Evolutionary conservation across 2,329 filamentous ascomycete genomes (phyloP), one percentile per base, ranked within the genome.

Genomic region (Cercospora sesami): DNA sequence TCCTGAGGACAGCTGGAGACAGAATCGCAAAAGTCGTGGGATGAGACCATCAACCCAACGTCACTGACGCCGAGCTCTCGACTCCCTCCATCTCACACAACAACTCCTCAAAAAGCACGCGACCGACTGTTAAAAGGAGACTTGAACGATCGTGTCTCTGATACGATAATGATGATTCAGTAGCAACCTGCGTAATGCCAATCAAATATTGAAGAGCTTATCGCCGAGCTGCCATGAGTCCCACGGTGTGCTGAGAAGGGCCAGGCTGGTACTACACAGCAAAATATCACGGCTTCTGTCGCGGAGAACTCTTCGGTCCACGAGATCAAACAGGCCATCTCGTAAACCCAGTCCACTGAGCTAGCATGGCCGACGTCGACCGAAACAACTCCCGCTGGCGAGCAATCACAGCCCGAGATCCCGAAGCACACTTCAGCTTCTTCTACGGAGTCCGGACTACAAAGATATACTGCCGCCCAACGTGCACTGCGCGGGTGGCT

Each of bases 391-490:
- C 63, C n/a, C 68, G 68, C 39, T 70, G 70, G 70, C 60, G 51
- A 31, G 68, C 69, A 33, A 61, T 72, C 33, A 59, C 55, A 31
- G 30, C 62, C 8, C 63, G 69, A 16, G 69, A 72, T 42, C 63
- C 69, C 9, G 28, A 53, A 12, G 70, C 70, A 5, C 66, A 72
- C 21, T 64, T 64, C 18, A 55, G 18, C 31, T 88, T 88, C 76
- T 80, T 87, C 69, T 88, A 88, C 78, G 82, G 79, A 18, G 85
- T 88, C n/a, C 80, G 81, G 63, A 85, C 84, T 0, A 88, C 86
- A 3, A 81, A 79, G 55, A 86, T 87, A 61, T 90, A 87, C 78
- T 90, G 88, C 75, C 83, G 87, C 1, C 87, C 87, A 1, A 86
- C 83, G 21, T 90, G 88, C 75, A 84, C 85, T 16, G 83, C 85